Evolutionary conservation across 2,329 filamentous ascomycete species (phyloP), one percentile per base, ranked within the genome.

Genomic region (Apiospora sp.): DNA sequence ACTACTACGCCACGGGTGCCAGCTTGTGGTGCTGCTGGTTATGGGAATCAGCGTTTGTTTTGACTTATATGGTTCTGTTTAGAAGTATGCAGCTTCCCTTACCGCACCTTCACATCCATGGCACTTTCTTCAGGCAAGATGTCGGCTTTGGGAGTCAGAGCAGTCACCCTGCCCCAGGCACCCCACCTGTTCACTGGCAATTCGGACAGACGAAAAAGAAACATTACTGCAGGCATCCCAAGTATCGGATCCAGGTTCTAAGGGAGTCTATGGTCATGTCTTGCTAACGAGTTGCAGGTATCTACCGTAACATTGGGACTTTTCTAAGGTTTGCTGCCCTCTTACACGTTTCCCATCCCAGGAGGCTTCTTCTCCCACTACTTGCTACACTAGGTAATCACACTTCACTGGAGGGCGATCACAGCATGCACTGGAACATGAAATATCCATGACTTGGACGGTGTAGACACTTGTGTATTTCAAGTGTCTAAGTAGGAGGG

Each of bases 1-100:
- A 80, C 79, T 79, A 76, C 79, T 80, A 77, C 78, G 76, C 73
- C 72, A 79, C 70, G 72, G 73, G 70, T 75, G 75, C 75, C 49
- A 22, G 24, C 3, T 6, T 16, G 22, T 5, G 10, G 2, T 19
- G 30, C 5, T 27, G 5, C 1, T n/a, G 5, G 14, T n/a, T 68
- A 14, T 46, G 34, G 30, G 22, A 68, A 44, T 27, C 13, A 24
- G n/a, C 7, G 24, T 19, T 4, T 46, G 34, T 68, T 68, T 5
- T 68, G 37, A 6, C 41, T 68, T 22, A 34, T 46, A 49, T 73
- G 73, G 72, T 24, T 69, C 73, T 61, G 67, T 72, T 70, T 71
- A 72, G 70, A 41, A 41, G 37, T 73, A 46, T 44, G 67, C 67
- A 68, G 67, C 41, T 68, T 46, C 19, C 67, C n/a, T 27, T 34